Percentiles rank a stretch among this genome's conserved stretches.
These are phyloP conservation scores for Biscogniauxia mediterranea DNA, from an alignment of 2,329 filamentous ascomycete genomes.

Conservation along the genomic window DNA sequence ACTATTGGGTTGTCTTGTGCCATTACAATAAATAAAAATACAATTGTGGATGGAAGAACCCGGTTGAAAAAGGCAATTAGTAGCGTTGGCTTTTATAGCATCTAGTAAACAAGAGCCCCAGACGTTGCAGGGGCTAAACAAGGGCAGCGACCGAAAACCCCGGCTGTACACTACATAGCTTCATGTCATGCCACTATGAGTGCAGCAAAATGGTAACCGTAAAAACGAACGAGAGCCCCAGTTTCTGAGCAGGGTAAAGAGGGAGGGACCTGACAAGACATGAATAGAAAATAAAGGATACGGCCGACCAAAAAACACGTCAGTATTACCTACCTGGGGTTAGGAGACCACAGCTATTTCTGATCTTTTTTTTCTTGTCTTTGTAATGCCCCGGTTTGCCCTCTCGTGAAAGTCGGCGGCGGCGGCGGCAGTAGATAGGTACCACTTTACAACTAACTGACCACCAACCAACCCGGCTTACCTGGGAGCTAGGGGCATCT, in stretches of 20 bases:
- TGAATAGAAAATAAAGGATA: background rate
- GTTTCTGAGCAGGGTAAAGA: background rate
- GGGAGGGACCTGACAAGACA: background rate
- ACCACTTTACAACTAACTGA: background rate
- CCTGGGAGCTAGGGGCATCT: background rate
- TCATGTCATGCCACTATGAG: background rate
- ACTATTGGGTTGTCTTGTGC: constrained; percentile 1
- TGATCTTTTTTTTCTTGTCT: background rate
- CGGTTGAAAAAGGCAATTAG: background rate
- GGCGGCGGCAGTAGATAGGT: background rate
- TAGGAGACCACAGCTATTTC: too few relatives aligned
- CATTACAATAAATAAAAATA: background rate
- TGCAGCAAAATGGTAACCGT: background rate
- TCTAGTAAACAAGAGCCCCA: background rate
- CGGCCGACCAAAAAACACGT: background rate
- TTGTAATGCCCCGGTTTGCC: too few relatives aligned
- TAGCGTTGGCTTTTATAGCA: constrained; percentile 2
- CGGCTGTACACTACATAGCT: background rate
- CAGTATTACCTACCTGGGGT: background rate
- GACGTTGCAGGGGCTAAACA: background rate
- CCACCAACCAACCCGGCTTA: background rate
- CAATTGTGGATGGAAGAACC: constrained; percentile 1
- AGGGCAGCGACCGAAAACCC: background rate
- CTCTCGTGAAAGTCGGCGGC: background rate
- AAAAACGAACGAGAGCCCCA: background rate